These are phyloP conservation scores for Globisporangium canariense DNA, from an alignment of 352 stramenopile genomes.

Conservation along the genomic window DNA sequence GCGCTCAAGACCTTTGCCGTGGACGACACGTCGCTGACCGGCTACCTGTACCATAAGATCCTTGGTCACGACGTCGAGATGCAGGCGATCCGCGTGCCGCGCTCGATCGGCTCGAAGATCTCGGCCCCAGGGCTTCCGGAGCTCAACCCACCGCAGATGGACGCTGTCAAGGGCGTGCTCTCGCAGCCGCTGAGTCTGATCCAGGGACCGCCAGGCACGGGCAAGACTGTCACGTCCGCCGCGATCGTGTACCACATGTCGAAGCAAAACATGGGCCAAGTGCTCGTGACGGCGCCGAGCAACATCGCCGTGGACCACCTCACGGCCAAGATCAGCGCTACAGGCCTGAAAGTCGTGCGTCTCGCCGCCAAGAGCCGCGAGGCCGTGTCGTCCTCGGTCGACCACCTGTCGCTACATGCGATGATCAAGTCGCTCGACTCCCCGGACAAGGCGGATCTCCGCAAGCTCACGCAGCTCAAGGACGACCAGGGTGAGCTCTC, in stretches of 20 bases:
- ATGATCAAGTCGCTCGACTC: conserved; percentile 93
- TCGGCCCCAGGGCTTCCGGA: conserved; percentile 94
- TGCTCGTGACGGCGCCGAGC: conserved; percentile 97
- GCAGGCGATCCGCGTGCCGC: conserved; percentile 84
- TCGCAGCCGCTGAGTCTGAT: conserved; percentile 97
- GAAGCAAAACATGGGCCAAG: conserved; percentile 97
- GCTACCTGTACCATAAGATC: conserved; percentile 99
- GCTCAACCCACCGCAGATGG: conserved; percentile 97
- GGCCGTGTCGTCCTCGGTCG: conserved; percentile 91
- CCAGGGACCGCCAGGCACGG: conserved; percentile 96
- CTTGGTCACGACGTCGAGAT: conserved; percentile 96
- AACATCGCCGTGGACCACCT: conserved; percentile 98
- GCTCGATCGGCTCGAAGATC: conserved; percentile 64
- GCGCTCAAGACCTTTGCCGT: conserved; percentile 98
- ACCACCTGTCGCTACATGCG: conserved; percentile 97
- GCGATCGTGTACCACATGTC: conserved; percentile 99
- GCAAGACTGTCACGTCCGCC: conserved; percentile 97
- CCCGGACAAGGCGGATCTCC: conserved; percentile 88
- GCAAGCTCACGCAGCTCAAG: conserved; percentile 93
- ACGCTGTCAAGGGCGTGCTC: conserved; percentile 95
- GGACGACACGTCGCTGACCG: conserved; percentile 97
- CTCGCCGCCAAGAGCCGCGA: conserved; percentile 98
- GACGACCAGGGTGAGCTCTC: conserved; percentile 94
- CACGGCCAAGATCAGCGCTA: conserved; percentile 98
- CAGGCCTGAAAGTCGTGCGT: conserved; percentile 97